Evolutionary conservation across 148 eudicot species (phyloP), one percentile per base, ranked within the genome.

Genomic region (Oxyria digyna): DNA sequence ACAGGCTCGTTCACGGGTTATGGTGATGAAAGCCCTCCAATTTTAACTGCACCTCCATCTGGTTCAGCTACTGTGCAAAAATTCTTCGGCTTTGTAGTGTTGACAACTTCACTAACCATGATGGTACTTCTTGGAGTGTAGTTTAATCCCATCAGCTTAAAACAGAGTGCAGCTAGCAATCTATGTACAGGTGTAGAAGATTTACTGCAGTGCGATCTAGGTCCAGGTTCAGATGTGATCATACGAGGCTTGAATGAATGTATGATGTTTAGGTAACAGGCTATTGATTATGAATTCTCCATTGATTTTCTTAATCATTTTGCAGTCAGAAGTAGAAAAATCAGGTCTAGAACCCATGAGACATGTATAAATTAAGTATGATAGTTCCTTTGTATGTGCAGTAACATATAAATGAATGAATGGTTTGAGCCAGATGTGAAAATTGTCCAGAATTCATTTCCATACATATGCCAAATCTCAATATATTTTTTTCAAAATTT

Each of bases 11-110:
- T 84, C 18, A 45, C 85, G 57, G 73, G 75, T 67, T 81, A 64
- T 17, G 81, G 80, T 4, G 77, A 81, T 48, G 82, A 80, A 35
- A 78, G 82, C 70, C 88, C 94, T 59, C 82, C 62, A 29, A 71
- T 72, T 37, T 75, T 65, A 78, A 43, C 81, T 27, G 57, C 82
- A 8, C 78, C 83, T 12, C 69, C 82, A 21, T 79, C 88, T 73
- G 80, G 62, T 65, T 85, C 97, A 37, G 75, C 76, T 40, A 64
- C 55, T 46, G 55, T 70, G 69, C 84, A 72, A 68, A 87, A 77
- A 15, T 65, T 77, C 75, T 48, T 78, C 17, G 29, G 73, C 24
- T 75, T 71, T 75, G 40, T 80, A 67, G 21, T 73, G 41, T 69
- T 79, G 59, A 80, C 69, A 65, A 69, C 78, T 37, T 78, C 77